Evolutionary conservation across 1,139 yeast genomes (phyloP).

Genomic region (Saccharomyces uvarum): DNA sequence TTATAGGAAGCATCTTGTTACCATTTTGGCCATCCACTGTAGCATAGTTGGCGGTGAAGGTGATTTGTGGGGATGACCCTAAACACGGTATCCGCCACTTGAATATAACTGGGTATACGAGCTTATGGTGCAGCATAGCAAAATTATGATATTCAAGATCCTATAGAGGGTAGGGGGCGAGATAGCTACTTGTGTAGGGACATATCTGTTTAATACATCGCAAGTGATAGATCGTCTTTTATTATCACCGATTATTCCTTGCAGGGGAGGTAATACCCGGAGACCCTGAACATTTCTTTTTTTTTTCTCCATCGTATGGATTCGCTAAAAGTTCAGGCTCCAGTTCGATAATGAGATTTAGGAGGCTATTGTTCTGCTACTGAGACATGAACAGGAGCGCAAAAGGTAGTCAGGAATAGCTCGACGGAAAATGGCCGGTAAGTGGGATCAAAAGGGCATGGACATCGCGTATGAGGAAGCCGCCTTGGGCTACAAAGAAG

Average conservation of each 20-base stretch:
- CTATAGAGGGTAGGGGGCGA: not conserved
- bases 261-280: not conserved
- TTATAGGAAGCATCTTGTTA: not conserved
- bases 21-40: not conserved
- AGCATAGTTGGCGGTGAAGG: not conserved
- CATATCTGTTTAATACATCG: not conserved
- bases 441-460: conserved; percentile 53
- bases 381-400: not conserved
- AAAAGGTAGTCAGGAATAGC: not conserved
- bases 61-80: not conserved
- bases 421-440: conserved; percentile 7
- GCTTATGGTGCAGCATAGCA: not conserved
- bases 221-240: not conserved
- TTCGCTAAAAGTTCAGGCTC: not conserved
- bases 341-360: not conserved
- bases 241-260: conserved; percentile 1
- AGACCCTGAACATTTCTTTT: not conserved
- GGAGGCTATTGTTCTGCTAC: not conserved
- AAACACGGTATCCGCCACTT: not conserved
- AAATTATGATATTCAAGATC: not conserved
- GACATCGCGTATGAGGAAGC: conserved; percentile 71
- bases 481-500: conserved; percentile 56
- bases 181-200: not conserved
- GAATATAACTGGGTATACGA: not conserved
- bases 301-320: not conserved